Conservation (phyloP, 2,329 filamentous ascomycete species). For the Pestalotiopsis sp. region DNA sequence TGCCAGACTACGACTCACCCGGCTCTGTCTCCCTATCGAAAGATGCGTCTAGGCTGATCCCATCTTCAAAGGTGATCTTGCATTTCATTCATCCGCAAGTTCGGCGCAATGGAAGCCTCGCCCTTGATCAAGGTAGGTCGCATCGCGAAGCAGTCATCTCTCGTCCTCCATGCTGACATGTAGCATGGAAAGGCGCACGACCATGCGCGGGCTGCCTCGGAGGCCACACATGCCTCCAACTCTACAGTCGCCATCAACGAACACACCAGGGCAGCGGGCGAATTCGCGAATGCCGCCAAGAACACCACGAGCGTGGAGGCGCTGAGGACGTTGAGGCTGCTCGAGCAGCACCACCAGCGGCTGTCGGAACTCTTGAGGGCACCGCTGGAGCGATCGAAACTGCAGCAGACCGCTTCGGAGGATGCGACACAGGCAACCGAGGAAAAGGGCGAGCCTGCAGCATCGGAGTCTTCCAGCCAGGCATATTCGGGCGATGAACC, state of each 20-base stretch:
- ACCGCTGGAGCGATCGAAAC: constrained; percentile 55
- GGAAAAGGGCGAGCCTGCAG: constrained; percentile 33
- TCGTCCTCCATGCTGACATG: constrained; percentile 2
- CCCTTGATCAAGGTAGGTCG: constrained; percentile 63
- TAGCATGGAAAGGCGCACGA: constrained; percentile 69
- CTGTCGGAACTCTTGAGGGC: constrained; percentile 80
- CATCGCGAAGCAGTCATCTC: background rate
- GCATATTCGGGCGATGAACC: constrained; percentile 18
- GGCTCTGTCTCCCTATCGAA: background rate
- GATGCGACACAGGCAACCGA: constrained; percentile 33
- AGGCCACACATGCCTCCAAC: constrained; percentile 71
- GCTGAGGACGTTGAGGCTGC: constrained; percentile 76
- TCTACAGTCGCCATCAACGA: constrained; percentile 83
- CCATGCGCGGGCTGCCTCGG: constrained; percentile 81
- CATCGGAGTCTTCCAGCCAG: background rate
- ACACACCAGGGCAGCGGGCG: constrained; percentile 82
- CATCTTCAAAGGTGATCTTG: background rate
- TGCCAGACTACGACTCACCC: background rate
- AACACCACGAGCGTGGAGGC: constrained; percentile 70
- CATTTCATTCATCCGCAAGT: background rate
- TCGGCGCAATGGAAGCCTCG: constrained; percentile 63
- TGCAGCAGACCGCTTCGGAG: constrained; percentile 33
- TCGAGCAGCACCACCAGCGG: constrained; percentile 84
- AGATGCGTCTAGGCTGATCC: background rate
- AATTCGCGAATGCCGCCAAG: constrained; percentile 82